phyloP scores from a whole-genome alignment of 2,329 filamentous ascomycete genomes.

The Cladosporium cucumerinum region DNA sequence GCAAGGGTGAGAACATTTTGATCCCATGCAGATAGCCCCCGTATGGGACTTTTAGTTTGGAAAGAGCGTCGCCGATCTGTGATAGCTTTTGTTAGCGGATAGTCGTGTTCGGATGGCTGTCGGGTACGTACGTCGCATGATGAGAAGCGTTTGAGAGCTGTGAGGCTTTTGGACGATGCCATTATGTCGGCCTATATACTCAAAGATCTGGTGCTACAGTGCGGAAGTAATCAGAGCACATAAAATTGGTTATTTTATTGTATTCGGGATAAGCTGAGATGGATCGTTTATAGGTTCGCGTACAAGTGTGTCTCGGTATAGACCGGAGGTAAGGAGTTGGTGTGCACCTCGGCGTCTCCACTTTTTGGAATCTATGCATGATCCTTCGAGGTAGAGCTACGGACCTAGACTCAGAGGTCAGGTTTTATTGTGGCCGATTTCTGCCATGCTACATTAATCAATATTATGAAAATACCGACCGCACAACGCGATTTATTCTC shows the following conservation, averaged over 20 bases:
- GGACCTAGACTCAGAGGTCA: neutral
- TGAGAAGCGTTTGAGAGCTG: slow-evolving; percentile 14
- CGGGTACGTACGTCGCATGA: slow-evolving; percentile 12
- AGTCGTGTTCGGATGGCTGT: neutral
- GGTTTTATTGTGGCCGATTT: neutral
- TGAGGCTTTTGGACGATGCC: slow-evolving; percentile 4
- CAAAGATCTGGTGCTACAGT: no score
- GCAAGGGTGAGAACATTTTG: slow-evolving; percentile 54
- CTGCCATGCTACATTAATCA: neutral
- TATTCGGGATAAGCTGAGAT: neutral
- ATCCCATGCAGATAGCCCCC: slow-evolving; percentile 55
- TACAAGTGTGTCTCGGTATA: neutral
- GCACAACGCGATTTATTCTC: neutral
- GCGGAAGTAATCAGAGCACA: neutral
- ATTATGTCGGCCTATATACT: neutral
- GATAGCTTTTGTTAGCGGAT: neutral
- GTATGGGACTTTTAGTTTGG: slow-evolving; percentile 45
- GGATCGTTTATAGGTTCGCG: neutral
- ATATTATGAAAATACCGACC: neutral
- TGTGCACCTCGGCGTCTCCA: neutral
- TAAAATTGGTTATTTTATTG: neutral
- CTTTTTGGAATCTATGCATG: neutral
- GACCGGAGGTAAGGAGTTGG: neutral
- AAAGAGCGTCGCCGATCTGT: slow-evolving; percentile 48
- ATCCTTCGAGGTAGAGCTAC: neutral